Evolutionary conservation across 139 green algal species (phyloP), one percentile per base, ranked within the genome.

Genomic region (Chlorella ohadii): DNA sequence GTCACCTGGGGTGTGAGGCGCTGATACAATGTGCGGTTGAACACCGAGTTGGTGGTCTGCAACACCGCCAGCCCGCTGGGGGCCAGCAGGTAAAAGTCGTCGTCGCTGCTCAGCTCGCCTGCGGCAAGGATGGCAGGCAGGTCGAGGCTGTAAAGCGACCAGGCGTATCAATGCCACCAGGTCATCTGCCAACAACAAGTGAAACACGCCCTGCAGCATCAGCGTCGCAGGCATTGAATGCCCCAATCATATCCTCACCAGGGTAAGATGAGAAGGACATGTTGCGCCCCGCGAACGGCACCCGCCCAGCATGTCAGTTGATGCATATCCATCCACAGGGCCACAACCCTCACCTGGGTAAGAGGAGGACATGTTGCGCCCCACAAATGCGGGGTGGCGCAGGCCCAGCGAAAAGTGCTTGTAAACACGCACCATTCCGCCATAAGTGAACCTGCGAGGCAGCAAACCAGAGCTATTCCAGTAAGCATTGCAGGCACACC

Each of bases 361-460:
- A 76, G 64, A 88, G 16, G 92, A 92, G 34, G 88, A 90, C 31
- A 92, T 55, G 33, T 78, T 71, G 25, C 57, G 57, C 44, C 83
- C 36, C 19, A 16, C 33, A 38, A 93, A 39, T 7, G 34, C 75
- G 0, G 83, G 72, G 63, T 81, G 7, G 22, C 28, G 15, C 55
- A 93, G 88, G 15, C 66, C 28, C 1, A 92, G 78, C 47, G 90
- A 55, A 70, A 89, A 92, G 85, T 93, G 87, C 87, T 96, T 96
- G 90, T 93, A 95, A 0, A 95, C 44, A 5, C 90, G 87, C 17
- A 90, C 83, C 89, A 95, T 88, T 44, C 41, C 68, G 19, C 47
- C 72, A 85, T 90, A 96, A 13, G 72, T 88, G 65, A 75, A 76
- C 78, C 78, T 83, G 78, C 39, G 44, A 27, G 9, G 27, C 31